These are phyloP conservation scores for Beta corolliflora DNA, from an alignment of 179 eudicot species.

Conservation along the genomic window DNA sequence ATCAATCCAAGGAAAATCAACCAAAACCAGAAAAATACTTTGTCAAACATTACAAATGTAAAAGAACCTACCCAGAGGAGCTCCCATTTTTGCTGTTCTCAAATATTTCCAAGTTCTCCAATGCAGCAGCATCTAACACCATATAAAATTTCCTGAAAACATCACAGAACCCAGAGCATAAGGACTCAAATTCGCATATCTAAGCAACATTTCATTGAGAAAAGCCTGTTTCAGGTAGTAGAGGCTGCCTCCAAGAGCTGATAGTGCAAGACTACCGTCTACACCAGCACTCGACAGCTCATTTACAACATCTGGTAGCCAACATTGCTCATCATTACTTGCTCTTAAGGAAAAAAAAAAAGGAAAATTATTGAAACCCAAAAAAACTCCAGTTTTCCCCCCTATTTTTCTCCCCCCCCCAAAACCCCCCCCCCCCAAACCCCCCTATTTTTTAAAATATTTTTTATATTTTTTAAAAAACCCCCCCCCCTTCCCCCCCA, in stretches of 20 bases:
- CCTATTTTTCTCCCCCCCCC: too few species aligned
- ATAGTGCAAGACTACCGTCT: constrained; percentile 69
- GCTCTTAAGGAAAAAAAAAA: too few species aligned
- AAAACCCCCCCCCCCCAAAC: too few species aligned
- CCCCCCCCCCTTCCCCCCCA: too few species aligned
- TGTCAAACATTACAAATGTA: neutral
- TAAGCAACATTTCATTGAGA: constrained; percentile 78
- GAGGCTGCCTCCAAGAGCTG: constrained; percentile 91
- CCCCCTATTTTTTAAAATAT: too few species aligned
- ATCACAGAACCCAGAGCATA: constrained; percentile 61
- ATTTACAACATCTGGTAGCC: constrained; percentile 60
- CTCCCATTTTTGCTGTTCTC: constrained; percentile 85
- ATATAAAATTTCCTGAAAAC: constrained; percentile 65
- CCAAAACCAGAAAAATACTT: neutral
- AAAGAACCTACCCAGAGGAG: constrained; percentile 66
- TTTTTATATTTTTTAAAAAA: too few species aligned
- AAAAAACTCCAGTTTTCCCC: too few species aligned
- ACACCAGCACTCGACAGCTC: constrained; percentile 55
- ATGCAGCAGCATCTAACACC: constrained; percentile 92
- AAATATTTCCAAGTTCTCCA: constrained; percentile 94
- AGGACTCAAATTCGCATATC: constrained; percentile 88
- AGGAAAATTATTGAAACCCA: too few species aligned
- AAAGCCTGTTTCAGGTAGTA: constrained; percentile 91
- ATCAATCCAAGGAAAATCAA: neutral
- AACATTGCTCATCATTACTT: constrained; percentile 32